Evolutionary conservation across 164 flowering plant genomes (phyloP), one percentile per base, ranked within the genome.

Genomic region (Kalanchoe fedtschenkoi): DNA sequence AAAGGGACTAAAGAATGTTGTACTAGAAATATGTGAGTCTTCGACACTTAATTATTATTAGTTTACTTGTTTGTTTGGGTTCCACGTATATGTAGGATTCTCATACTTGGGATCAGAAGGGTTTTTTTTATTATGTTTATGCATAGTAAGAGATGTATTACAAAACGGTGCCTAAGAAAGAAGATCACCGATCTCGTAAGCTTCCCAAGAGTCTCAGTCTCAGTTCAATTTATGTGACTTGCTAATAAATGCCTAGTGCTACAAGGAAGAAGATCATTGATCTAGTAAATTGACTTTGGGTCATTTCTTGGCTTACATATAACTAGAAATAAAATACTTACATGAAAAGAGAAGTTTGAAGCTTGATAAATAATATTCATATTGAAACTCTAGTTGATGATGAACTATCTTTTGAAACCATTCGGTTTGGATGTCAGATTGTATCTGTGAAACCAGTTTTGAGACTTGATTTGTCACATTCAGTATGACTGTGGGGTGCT

Each of bases 1-100:
- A 67, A 75, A 75, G 58, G 73, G 70, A 0, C 65, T 69, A 0
- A 32, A 11, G 33, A 71, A 74, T 44, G 44, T 70, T 21, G 69
- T 76, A 1, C 19, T 76, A n/a, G 80, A 77, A 63, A 69, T 72
- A 62, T 6, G 77, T 71, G n/a, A n/a, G 34, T 34, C 65, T 0
- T 32, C 74, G 37, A n/a, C n/a, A n/a, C n/a, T n/a, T n/a, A n/a
- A n/a, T n/a, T n/a, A n/a, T n/a, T n/a, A n/a, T n/a, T n/a, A n/a
- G n/a, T n/a, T n/a, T n/a, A n/a, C n/a, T n/a, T n/a, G n/a, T n/a
- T n/a, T n/a, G n/a, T n/a, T n/a, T n/a, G n/a, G n/a, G n/a, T n/a
- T n/a, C n/a, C n/a, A n/a, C n/a, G n/a, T n/a, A n/a, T n/a, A n/a
- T n/a, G n/a, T n/a, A n/a, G n/a, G n/a, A n/a, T 29, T 3, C 5